Percentiles rank a stretch among this genome's conserved stretches.
phyloP scores from a whole-genome alignment of 83 land plant species.

The Diphasiastrum complanatum region DNA sequence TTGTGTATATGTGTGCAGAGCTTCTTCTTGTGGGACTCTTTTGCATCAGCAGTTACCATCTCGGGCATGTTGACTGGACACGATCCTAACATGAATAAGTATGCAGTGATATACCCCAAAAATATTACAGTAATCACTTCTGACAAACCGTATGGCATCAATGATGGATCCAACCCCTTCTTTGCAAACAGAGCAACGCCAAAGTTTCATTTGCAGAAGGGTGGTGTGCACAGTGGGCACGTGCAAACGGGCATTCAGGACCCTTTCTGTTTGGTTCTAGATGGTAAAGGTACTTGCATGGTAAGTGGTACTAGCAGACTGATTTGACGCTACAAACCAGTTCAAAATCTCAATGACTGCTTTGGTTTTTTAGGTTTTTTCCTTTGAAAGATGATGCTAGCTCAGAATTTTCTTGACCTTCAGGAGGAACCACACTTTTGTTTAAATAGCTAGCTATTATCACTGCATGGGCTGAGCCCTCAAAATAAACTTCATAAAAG shows the following conservation, averaged over 20 bases:
- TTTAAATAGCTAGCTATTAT: too few species aligned
- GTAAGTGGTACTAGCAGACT: too few species aligned
- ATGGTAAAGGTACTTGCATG: conserved; percentile 64
- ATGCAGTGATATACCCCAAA: conserved; percentile 52
- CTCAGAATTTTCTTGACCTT: too few species aligned
- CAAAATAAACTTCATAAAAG: too few species aligned
- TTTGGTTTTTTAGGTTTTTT: too few species aligned
- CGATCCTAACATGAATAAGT: conserved; percentile 51
- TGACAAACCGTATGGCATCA: conserved; percentile 64
- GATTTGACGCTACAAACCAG: too few species aligned
- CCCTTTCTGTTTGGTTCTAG: conserved; percentile 55
- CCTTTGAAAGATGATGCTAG: too few species aligned
- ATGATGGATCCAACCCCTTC: conserved; percentile 77
- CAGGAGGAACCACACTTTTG: too few species aligned
- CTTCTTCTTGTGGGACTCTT: conserved; percentile 88
- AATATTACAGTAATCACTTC: conserved; percentile 74
- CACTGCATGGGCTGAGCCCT: too few species aligned
- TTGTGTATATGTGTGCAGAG: too few species aligned
- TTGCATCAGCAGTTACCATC: conserved; percentile 57
- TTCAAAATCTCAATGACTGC: too few species aligned
- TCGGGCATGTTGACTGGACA: conserved; percentile 51
- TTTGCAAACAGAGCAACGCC: conserved; percentile 47
- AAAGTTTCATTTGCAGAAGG: conserved; percentile 44
- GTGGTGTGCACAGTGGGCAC: conserved; percentile 81
- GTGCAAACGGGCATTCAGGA: conserved; percentile 59